Conservation (phyloP, 306 rosid species). For the Elaeagnus macrophylla region DNA sequence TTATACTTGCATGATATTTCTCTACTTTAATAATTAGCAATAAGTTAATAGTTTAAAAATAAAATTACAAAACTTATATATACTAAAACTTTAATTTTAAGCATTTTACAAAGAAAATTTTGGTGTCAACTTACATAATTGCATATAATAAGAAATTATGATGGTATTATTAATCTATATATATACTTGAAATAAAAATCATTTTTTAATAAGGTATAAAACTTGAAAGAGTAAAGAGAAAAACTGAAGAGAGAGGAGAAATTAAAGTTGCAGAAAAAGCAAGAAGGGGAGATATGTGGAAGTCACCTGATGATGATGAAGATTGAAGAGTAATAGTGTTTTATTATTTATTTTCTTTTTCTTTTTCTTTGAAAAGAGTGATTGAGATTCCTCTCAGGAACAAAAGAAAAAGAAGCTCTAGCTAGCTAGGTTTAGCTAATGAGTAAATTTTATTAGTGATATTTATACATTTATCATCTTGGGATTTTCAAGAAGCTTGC, state of each 20-base stretch:
- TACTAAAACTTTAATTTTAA: too few relatives aligned
- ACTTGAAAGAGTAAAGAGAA: conserved; percentile 60
- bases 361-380: conserved; percentile 27
- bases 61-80: too few relatives aligned
- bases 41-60: too few relatives aligned
- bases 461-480: conserved; percentile 30
- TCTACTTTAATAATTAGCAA: too few relatives aligned
- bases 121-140: too few relatives aligned
- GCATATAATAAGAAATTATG: too few relatives aligned
- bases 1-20: too few relatives aligned
- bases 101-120: too few relatives aligned
- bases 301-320: conserved; percentile 43
- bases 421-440: neutral
- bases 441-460: conserved; percentile 14
- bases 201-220: conserved; percentile 35
- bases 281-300: conserved; percentile 27
- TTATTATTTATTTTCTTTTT: too few relatives aligned
- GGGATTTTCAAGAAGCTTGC: conserved; percentile 64
- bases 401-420: conserved; percentile 14
- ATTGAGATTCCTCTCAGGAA: conserved; percentile 33
- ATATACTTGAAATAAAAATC: too few relatives aligned
- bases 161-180: too few relatives aligned
- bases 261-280: conserved; percentile 33
- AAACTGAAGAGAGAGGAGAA: conserved; percentile 11
- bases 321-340: neutral